These are phyloP conservation scores for Artomyces pyxidatus DNA, from an alignment of 768 basidiomycete genomes.

Conservation along the genomic window DNA sequence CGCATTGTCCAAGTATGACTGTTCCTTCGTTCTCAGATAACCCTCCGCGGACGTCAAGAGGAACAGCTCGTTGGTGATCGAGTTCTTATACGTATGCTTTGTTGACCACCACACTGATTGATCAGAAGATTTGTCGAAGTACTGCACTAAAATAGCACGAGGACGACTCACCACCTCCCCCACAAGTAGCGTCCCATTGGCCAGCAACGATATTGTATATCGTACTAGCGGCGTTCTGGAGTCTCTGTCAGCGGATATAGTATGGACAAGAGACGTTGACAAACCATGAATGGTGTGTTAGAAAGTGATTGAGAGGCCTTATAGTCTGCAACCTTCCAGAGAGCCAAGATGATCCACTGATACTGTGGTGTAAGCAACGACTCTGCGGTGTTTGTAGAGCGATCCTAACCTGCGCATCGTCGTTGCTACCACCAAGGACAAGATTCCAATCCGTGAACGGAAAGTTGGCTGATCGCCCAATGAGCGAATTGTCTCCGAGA, in stretches of 20 bases:
- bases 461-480: conserved; percentile 36
- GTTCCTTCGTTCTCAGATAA: conserved; percentile 31
- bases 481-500: conserved; percentile 36
- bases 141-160: not conserved
- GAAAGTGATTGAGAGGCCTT: conserved; percentile 31
- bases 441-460: conserved; percentile 33
- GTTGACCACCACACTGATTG: conserved; percentile 48
- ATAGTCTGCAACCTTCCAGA: conserved; percentile 54
- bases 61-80: conserved; percentile 54
- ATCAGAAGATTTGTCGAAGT: not conserved
- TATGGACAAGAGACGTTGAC: not conserved
- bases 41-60: conserved; percentile 41
- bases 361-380: not conserved
- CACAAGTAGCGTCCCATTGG: conserved; percentile 41
- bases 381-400: too few species aligned
- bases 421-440: conserved; percentile 40
- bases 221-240: conserved; percentile 36
- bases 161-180: conserved; percentile 37
- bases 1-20: conserved; percentile 40
- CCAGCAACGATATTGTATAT: conserved; percentile 45
- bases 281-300: conserved; percentile 16
- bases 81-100: conserved; percentile 49
- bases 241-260: not conserved
- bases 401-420: conserved; percentile 44
- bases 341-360: conserved; percentile 48